phyloP scores from a whole-genome alignment of 371 early-diverging fungal genomes.

The Nematocida sp. region DNA sequence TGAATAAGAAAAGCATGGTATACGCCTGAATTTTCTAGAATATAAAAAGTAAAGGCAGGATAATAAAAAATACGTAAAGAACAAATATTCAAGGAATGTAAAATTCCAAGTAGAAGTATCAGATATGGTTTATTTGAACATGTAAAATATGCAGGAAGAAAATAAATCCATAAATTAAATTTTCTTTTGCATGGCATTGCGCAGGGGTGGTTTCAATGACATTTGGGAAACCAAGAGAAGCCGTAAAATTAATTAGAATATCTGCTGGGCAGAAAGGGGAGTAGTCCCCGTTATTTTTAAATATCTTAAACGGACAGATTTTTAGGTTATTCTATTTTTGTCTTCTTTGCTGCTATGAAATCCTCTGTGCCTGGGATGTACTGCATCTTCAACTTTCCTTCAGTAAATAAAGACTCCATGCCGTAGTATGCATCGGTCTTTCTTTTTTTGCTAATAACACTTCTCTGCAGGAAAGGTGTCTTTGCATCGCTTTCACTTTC shows the following conservation, averaged over 20 bases:
- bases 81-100: too few relatives aligned
- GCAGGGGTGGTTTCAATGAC: constrained; percentile 30
- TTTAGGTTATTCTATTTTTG: not conserved
- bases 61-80: too few relatives aligned
- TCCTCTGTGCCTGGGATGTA: constrained; percentile 58
- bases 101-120: not conserved
- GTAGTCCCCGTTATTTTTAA: not conserved
- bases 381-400: constrained; percentile 38
- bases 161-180: constrained; percentile 10
- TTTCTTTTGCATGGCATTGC: constrained; percentile 19
- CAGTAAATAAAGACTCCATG: constrained; percentile 42
- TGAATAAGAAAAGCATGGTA: too few relatives aligned
- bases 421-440: constrained; percentile 24
- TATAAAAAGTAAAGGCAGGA: too few relatives aligned
- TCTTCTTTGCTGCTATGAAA: constrained; percentile 27
- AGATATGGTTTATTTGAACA: constrained; percentile 21
- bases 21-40: too few relatives aligned
- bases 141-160: not conserved
- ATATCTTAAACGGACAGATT: not conserved
- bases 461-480: constrained; percentile 48
- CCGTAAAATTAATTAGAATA: not conserved
- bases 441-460: constrained; percentile 24
- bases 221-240: constrained; percentile 20
- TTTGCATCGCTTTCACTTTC: not conserved
- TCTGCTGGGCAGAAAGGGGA: constrained; percentile 16